Evolutionary conservation across 2,329 filamentous ascomycete genomes (phyloP), one percentile per base, ranked within the genome.

Genomic region (Ophidiomyces ophidiicola): DNA sequence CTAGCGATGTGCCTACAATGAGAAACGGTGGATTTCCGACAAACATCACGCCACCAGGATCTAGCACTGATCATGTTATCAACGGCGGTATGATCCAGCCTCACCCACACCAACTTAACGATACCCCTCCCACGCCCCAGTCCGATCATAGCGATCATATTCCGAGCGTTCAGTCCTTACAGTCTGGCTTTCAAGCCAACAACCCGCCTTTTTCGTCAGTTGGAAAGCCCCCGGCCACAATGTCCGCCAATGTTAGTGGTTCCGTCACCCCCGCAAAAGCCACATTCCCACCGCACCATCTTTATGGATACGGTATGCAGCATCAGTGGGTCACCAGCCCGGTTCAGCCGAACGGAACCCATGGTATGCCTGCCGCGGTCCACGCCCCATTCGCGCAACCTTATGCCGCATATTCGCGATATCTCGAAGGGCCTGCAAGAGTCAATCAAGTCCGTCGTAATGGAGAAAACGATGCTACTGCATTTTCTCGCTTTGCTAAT

Each of bases 1-100:
- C 84, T 39, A 90, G 82, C 59, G 87, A 96, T 53, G 71, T 94
- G 14, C 82, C 86, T 3, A 92, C 86, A 5, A 68, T 86, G 53
- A 93, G 90, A 48, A 68, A 72, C 39, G 71, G 72, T 39, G 69
- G 64, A 33, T 60, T 68, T 35, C 63, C 70, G 33, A 53, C 53
- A 15, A 52, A 56, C 3, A 55, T 60, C 20, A 65, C 61, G 8
- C 52, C 64, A 7, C 61, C 64, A 37, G 82, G 82, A 55, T 76
- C 67, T 4, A 70, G 76, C 46, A 67, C 70, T 36, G 71, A 78
- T 52, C 68, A 72, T 46, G 24, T 19, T 30, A 21, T 28, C 6
- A 28, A 12, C 11, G 20, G 21, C 15, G 17, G 17, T 18, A 36
- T 41, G 1, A 24, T 11, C 24, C 82, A 83, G 21, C 75, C 70